Conservation (phyloP, 1,284 basidiomycete species). For the Ustilago lituana region DNA sequence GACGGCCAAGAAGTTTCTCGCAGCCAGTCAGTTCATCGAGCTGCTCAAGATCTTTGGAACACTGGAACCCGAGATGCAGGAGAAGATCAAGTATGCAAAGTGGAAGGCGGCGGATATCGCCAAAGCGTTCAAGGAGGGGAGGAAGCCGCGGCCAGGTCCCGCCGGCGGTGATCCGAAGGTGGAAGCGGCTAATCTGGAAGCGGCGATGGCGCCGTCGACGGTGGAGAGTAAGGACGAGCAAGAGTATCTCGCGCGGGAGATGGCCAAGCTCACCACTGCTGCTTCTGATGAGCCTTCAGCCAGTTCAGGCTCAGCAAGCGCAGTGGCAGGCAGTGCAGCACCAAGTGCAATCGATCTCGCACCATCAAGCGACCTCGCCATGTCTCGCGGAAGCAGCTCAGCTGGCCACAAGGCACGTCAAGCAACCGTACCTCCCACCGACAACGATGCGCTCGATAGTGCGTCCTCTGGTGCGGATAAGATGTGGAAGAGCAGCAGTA, state of each 20-base stretch:
- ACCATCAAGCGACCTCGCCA: neutral
- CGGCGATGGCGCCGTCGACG: slow-evolving; percentile 21
- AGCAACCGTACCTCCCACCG: neutral
- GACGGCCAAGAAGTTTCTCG: slow-evolving; percentile 87
- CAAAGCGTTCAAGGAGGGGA: slow-evolving; percentile 83
- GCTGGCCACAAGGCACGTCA: slow-evolving; percentile 1
- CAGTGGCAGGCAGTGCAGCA: neutral
- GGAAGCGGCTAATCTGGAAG: slow-evolving; percentile 29
- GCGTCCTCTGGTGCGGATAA: slow-evolving; percentile 33
- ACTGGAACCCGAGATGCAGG: slow-evolving; percentile 70
- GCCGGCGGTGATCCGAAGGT: slow-evolving; percentile 47
- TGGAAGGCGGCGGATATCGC: slow-evolving; percentile 92
- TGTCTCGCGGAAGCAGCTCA: slow-evolving; percentile 18
- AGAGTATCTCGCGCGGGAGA: slow-evolving; percentile 56
- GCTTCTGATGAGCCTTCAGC: slow-evolving; percentile 9
- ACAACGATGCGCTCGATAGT: slow-evolving; percentile 3
- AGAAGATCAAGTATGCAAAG: slow-evolving; percentile 86
- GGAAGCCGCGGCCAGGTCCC: slow-evolving; percentile 51
- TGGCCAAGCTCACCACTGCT: slow-evolving; percentile 49
- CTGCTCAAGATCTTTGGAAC: slow-evolving; percentile 78
- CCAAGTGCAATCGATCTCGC: neutral
- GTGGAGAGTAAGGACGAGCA: slow-evolving; percentile 48
- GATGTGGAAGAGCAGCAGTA: slow-evolving; percentile 22
- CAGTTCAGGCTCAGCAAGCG: neutral
- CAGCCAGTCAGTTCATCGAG: slow-evolving; percentile 86